phyloP scores from a whole-genome alignment of 306 rosid species.

The Cucurbita maxima region DNA sequence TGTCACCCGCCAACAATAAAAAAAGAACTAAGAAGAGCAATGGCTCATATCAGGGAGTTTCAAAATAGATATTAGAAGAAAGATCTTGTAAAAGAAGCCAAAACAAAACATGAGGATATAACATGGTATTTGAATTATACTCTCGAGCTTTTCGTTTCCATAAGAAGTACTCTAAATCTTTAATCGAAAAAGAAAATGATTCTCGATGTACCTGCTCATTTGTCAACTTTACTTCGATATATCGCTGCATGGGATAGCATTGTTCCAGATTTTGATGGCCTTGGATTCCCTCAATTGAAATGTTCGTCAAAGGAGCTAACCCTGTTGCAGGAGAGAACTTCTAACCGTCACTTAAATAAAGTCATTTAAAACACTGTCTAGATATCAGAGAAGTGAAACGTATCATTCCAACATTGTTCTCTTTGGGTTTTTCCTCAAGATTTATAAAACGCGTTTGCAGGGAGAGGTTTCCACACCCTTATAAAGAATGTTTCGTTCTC shows the following conservation, averaged over 20 bases:
- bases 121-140: neutral
- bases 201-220: slow-evolving; percentile 57
- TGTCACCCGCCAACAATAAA: neutral
- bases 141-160: neutral
- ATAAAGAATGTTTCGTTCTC: too few species aligned
- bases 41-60: neutral
- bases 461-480: too few species aligned
- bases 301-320: slow-evolving; percentile 14
- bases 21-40: neutral
- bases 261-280: slow-evolving; percentile 54
- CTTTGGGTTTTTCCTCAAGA: too few species aligned
- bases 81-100: neutral
- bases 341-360: neutral
- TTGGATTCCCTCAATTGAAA: slow-evolving; percentile 34
- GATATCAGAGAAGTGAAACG: too few species aligned
- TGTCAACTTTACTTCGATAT: slow-evolving; percentile 51
- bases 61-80: neutral
- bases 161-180: neutral
- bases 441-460: too few species aligned
- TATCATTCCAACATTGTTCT: too few species aligned
- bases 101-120: neutral
- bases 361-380: neutral
- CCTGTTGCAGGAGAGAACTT: slow-evolving; percentile 10
- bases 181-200: neutral
- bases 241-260: slow-evolving; percentile 77